Base-by-base conservation (phyloP, 768 basidiomycete genomes). In the Boletus sp. region DNA sequence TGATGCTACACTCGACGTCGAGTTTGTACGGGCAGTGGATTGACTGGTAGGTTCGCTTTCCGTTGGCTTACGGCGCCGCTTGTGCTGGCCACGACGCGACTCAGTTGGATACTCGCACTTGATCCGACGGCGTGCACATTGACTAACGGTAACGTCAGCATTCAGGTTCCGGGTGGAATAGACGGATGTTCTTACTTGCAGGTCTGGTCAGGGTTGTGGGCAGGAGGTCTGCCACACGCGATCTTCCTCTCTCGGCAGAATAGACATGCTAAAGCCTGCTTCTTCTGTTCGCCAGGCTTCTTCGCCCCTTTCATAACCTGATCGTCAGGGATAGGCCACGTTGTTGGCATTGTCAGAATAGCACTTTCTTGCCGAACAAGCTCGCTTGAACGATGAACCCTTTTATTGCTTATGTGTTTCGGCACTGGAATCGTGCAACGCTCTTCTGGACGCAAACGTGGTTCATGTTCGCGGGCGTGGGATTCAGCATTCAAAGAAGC, bases 211-310 rank as follows among this genome's bases (percentile, higher is more conserved):
- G 66, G 62, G 58, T 58, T 71, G 18, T 72, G 72, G 29, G 74
- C 71, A 53, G 71, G 60, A 15, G 78, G 78, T 15, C 77, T 68
- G 32, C 79, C 79, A 60, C 79, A 80, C 24, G 78, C 78, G 62
- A 80, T 80, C 68, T 80, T 80, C 58, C 79, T 69, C 68, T 78
- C 77, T 56, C 79, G 71, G 59, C 79, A 80, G 68, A 80, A 80
- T 50, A 76, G 65, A 56, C 79, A 80, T 54, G 77, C 77, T 54
- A 80, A 70, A 53, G 75, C 75, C 54, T 79, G 78, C 67, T 78
- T 78, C 68, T 76, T 75, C 67, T 77, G 72, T 35, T 72, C 71
- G 20, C 72, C 71, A 45, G 65, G 60, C 64, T 69, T 73, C 71
- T 72, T 73, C 32, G 58, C n/a, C 42, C 58, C 63, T 69, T 72